Conservation (phyloP, 169 alveolate genomes). For the Plasmodium vivax region DNA sequence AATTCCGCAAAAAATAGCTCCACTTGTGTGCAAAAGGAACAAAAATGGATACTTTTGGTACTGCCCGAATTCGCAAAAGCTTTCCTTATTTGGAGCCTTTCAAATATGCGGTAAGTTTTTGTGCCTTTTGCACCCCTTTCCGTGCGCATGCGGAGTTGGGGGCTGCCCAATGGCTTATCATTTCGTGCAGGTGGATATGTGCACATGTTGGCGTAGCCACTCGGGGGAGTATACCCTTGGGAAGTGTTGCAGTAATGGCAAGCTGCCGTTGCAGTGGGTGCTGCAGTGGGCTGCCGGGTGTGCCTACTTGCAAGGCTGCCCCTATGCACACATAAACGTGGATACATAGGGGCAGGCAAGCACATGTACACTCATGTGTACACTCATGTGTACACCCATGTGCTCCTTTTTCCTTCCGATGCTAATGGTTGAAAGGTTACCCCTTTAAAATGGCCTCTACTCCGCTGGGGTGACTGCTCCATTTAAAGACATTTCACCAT, state of each 20-base stretch:
- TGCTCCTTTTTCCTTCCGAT: background rate
- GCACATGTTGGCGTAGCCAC: background rate
- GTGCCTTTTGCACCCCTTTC: background rate
- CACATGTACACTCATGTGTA: background rate
- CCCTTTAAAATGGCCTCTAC: background rate
- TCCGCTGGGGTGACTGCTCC: background rate
- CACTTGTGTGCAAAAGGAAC: background rate
- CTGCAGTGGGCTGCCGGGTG: background rate
- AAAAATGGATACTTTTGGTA: background rate
- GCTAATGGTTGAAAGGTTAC: background rate
- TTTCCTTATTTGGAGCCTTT: background rate
- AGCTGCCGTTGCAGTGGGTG: background rate
- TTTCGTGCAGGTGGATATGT: background rate
- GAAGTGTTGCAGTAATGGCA: background rate
- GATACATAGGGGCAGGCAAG: background rate
- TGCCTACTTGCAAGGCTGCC: background rate
- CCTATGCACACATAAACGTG: background rate
- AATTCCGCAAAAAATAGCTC: slow-evolving; percentile 12
- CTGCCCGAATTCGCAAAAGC: background rate
- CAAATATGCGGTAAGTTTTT: background rate
- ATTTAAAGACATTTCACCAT: background rate
- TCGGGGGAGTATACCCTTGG: background rate
- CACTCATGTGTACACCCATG: background rate
- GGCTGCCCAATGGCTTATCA: background rate
- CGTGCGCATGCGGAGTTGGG: background rate